Base-by-base conservation (phyloP, 345 rosid genomes). In the Erodium maritimum region DNA sequence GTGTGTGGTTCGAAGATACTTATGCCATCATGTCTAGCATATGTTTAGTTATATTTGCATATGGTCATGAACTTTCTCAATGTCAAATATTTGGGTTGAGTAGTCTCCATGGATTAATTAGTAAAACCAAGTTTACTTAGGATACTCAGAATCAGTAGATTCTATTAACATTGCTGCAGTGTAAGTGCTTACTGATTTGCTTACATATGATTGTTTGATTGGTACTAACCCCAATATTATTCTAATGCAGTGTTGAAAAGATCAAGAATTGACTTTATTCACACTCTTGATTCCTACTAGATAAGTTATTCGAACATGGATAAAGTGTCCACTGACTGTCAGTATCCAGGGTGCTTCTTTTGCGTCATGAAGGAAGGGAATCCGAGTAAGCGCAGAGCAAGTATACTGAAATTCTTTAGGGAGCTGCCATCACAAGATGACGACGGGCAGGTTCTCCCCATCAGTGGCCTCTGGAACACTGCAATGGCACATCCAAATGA, bases 401-500 rank as follows among this genome's bases (percentile, higher is more conserved):
- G 96, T 69, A 90, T 90, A 63, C 69, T 84, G 72, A 94, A 90
- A 71, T 94, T 90, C 79, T 94, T 94, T 60, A 68, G 95, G 48
- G 99, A 94, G 63, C 90, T 93, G 68, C 97, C 97, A 73, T 82
- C 88, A 21, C 96, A 87, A 60, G 97, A 93, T 67, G 96, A 85
- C 61, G 94, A 93, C 68, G 97, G 93, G 52, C 99, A 90, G 72
- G 99, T 94, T 61, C 93, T 94, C 58, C 96, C 99, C 16, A 90
- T 94, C 59, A 94, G 99, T 62, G 99, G 99, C 48, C 88, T 94
- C 23, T 94, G 99, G 99, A 94, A 94, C 80, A 94, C 99, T 55
- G 99, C 99, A 50, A 94, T 90, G 99, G 97, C 99, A 20, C 97
- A 94, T 71, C 99, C 99, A 14, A 90, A 94, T 58, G 97, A 94